phyloP scores from a whole-genome alignment of 352 stramenopile species.

The Pythium oligandrum region DNA sequence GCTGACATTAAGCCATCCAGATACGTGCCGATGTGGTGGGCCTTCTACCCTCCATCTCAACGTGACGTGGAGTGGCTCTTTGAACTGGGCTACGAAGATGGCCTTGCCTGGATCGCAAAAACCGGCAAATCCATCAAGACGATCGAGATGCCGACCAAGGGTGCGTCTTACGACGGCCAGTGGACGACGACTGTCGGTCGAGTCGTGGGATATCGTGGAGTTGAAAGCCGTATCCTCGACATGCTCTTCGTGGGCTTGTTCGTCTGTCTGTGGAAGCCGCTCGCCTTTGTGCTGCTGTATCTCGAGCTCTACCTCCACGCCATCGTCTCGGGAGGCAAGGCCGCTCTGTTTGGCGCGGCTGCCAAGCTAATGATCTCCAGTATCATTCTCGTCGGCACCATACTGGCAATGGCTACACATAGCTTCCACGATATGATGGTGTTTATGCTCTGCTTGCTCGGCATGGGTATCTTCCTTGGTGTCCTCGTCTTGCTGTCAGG shows the following conservation, averaged over 20 bases:
- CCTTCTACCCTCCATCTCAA: conserved; percentile 53
- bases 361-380: conserved; percentile 66
- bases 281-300: conserved; percentile 78
- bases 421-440: conserved; percentile 53
- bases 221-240: conserved; percentile 68
- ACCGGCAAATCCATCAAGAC: conserved; percentile 30
- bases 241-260: conserved; percentile 68
- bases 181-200: conserved; percentile 74
- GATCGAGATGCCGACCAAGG: conserved; percentile 52
- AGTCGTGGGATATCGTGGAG: conserved; percentile 66
- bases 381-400: conserved; percentile 42
- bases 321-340: conserved; percentile 63
- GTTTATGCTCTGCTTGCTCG: conserved; percentile 46
- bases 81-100: conserved; percentile 79
- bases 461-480: conserved; percentile 45
- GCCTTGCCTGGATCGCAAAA: conserved; percentile 59
- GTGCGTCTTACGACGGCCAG: conserved; percentile 38
- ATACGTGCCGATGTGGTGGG: conserved; percentile 90
- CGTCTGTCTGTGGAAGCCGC: conserved; percentile 73
- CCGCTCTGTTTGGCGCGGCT: conserved; percentile 57
- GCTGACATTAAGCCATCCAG: conserved; percentile 87
- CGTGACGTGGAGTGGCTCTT: conserved; percentile 82
- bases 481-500: conserved; percentile 58
- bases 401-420: conserved; percentile 43
- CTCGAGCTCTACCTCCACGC: conserved; percentile 72